These are phyloP conservation scores for Ganoderma multipileum DNA, from an alignment of 1,284 basidiomycete genomes.

Conservation along the genomic window DNA sequence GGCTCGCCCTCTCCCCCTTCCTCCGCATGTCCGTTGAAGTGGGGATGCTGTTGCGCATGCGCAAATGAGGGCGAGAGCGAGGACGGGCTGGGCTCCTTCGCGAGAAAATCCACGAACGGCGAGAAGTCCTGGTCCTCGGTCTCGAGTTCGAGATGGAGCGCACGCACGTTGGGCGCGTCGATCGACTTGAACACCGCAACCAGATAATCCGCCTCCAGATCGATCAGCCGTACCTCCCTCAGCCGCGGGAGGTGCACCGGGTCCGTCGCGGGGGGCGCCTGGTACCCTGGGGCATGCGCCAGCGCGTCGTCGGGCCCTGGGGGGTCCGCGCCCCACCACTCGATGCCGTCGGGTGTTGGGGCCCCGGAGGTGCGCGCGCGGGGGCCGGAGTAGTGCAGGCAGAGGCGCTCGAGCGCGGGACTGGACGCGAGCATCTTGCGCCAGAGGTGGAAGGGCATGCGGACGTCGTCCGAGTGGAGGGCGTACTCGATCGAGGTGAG, in stretches of 20 bases:
- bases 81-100: slow-evolving; percentile 21
- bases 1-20: not conserved
- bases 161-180: slow-evolving; percentile 49
- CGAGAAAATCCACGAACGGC: slow-evolving; percentile 50
- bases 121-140: slow-evolving; percentile 55
- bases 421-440: slow-evolving; percentile 55
- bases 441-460: slow-evolving; percentile 60
- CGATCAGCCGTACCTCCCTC: slow-evolving; percentile 53
- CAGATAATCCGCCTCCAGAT: slow-evolving; percentile 60
- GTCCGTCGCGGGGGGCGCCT: slow-evolving; percentile 32
- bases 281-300: slow-evolving; percentile 10
- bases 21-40: slow-evolving; percentile 9
- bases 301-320: slow-evolving; percentile 15
- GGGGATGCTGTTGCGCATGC: not conserved
- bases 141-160: slow-evolving; percentile 55
- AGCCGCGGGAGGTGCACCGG: slow-evolving; percentile 49
- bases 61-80: slow-evolving; percentile 18
- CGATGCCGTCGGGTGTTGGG: slow-evolving; percentile 27
- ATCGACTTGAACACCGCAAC: slow-evolving; percentile 51
- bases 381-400: slow-evolving; percentile 64
- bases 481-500: slow-evolving; percentile 61
- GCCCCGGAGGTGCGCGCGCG: slow-evolving; percentile 45
- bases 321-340: slow-evolving; percentile 28
- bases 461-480: slow-evolving; percentile 63
- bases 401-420: slow-evolving; percentile 53